Percentiles rank a stretch among this genome's conserved stretches.
Evolutionary conservation across 169 alveolate species (phyloP).

Genomic region (Babesia ovata): DNA sequence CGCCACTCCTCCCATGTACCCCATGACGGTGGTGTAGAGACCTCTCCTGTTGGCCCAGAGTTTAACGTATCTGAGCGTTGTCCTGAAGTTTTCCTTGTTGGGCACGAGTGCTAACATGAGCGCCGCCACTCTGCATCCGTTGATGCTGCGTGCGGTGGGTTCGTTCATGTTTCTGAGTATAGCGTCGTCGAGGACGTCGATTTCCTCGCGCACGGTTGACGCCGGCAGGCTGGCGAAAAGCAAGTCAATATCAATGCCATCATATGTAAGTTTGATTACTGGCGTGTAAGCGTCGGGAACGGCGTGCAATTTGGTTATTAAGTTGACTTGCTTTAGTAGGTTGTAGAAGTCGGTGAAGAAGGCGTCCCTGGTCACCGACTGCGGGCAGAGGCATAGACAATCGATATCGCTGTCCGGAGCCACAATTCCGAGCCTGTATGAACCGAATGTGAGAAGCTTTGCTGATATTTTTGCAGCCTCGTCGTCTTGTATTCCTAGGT

Average conservation of each 20-base stretch:
- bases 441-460: conserved; percentile 92
- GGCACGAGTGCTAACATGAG: conserved; percentile 92
- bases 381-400: conserved; percentile 96
- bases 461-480: conserved; percentile 90
- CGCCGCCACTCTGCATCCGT: conserved; percentile 96
- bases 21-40: conserved; percentile 96
- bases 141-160: conserved; percentile 87
- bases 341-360: conserved; percentile 89
- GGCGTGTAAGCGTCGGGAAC: conserved; percentile 98
- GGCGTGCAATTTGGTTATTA: conserved; percentile 89
- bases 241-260: conserved; percentile 95
- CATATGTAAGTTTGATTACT: conserved; percentile 89
- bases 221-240: conserved; percentile 92
- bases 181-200: conserved; percentile 83
- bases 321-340: conserved; percentile 87
- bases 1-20: conserved; percentile 97
- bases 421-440: conserved; percentile 96
- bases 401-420: conserved; percentile 98
- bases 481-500: conserved; percentile 83
- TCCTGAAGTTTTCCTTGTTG: conserved; percentile 87
- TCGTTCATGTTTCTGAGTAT: conserved; percentile 84
- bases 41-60: conserved; percentile 98
- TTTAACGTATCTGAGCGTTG: conserved; percentile 93
- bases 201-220: conserved; percentile 79
- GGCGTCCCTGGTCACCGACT: conserved; percentile 91